A percentile compares a stretch with the other conserved stretches of the same genome.
These are phyloP conservation scores for Ilex asprella DNA, from an alignment of 257 asterid genomes.

Conservation along the genomic window DNA sequence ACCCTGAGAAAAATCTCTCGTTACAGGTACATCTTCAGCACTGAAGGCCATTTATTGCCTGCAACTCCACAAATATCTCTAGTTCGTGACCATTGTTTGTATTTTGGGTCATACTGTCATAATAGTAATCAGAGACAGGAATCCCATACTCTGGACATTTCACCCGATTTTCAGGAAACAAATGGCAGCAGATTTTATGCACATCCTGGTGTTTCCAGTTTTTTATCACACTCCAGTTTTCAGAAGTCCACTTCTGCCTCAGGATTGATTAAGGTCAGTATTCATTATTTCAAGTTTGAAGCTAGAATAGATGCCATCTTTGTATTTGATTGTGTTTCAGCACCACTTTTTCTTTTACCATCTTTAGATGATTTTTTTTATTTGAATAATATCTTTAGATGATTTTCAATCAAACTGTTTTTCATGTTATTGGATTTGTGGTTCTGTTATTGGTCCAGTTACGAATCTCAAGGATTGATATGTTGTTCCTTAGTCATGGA, in stretches of 20 bases:
- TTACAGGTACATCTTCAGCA: constrained; percentile 86
- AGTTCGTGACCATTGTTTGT: constrained; percentile 68
- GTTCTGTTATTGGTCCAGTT: no score
- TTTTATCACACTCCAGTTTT: constrained; percentile 28
- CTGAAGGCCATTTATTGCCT: constrained; percentile 97
- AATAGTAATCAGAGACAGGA: constrained; percentile 37
- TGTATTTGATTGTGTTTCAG: no score
- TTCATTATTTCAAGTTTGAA: background rate
- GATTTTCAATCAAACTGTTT: no score
- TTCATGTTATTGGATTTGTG: no score
- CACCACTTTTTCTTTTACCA: no score
- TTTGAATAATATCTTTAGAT: no score
- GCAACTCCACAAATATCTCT: constrained; percentile 84
- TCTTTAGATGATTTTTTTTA: no score
- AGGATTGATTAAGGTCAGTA: constrained; percentile 69
- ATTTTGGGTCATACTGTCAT: constrained; percentile 85
- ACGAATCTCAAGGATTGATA: no score
- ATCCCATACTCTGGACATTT: constrained; percentile 29
- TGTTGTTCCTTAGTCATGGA: no score
- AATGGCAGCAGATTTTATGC: constrained; percentile 41
- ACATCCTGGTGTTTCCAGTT: constrained; percentile 21
- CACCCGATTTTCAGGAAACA: constrained; percentile 27
- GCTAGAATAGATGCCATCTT: no score
- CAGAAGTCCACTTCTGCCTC: constrained; percentile 31
- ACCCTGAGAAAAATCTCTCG: constrained; percentile 7